Base-by-base conservation (phyloP, 2,329 filamentous ascomycete species). In the Fusarium concolor region DNA sequence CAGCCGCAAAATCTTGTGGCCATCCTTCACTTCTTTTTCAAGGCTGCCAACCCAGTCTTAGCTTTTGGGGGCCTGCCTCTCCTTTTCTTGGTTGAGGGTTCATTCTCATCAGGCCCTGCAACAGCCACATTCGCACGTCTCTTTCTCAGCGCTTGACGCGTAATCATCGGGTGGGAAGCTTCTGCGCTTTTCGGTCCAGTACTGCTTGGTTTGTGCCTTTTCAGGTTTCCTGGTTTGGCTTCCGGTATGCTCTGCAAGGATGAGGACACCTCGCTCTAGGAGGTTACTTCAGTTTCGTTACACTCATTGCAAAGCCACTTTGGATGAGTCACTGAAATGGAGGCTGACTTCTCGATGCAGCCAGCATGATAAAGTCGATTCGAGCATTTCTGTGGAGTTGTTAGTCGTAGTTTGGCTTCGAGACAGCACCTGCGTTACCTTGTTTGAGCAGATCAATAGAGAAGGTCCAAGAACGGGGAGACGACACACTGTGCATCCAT, bases 361-460 rank as follows among this genome's bases (percentile, higher is more conserved):
- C 79, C 76, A 29, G 77, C 78, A 67, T 88, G 86, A 57, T 86
- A 86, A 2, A 86, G 70, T 4, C 83, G 81, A 10, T 74, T 77
- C 7, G 71, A 56, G 62, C 84, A 86, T 41, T 71, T 57, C 83
- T 87, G 38, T 3, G 42, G 10, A 26, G 20, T n/a, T 24, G 45
- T 75, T 54, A 76, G 65, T 31, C 58, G 18, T 43, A 20, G 17
- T 35, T 28, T 37, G 56, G 65, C n/a, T 33, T 38, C n/a, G 24
- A 17, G 29, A 44, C 10, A 29, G 20, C 26, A 14, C 28, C 8
- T 24, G 20, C 76, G 79, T 76, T 73, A 86, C 85, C 77, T 81
- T 79, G 65, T 86, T 85, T 6, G 79, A 76, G 71, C 86, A 88
- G 26, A 86, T 73, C 29, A 87, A 74, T 67, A 84, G 76, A 12